Evolutionary conservation across 768 basidiomycete species (phyloP).

Genomic region (Paxillus ammoniavirescens): DNA sequence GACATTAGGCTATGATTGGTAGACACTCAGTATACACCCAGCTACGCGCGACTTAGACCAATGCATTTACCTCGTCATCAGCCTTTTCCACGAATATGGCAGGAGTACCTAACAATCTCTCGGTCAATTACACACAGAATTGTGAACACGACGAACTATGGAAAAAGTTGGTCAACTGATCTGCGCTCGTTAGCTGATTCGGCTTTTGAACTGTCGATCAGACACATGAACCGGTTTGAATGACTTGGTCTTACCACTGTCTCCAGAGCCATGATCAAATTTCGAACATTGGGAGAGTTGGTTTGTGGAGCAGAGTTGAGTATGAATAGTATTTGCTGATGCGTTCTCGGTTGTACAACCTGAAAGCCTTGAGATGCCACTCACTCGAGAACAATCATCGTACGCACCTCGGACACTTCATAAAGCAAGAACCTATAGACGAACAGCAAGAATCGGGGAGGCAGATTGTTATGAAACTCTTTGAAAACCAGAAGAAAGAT

Average conservation of each 20-base stretch:
- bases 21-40: constrained; percentile 6
- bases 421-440: constrained; percentile 64
- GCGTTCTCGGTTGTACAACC: constrained; percentile 64
- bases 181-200: constrained; percentile 48
- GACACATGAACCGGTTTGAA: constrained; percentile 13
- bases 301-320: constrained; percentile 46
- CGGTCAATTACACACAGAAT: background rate
- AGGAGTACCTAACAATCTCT: constrained; percentile 44
- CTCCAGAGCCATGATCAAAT: constrained; percentile 46
- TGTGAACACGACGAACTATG: constrained; percentile 22
- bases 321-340: constrained; percentile 45
- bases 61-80: constrained; percentile 47
- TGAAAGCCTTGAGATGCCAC: constrained; percentile 27
- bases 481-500: constrained; percentile 63
- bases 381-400: background rate
- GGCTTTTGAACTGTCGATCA: constrained; percentile 37
- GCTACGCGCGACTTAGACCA: constrained; percentile 1
- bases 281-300: constrained; percentile 40
- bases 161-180: constrained; percentile 66
- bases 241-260: constrained; percentile 31
- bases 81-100: constrained; percentile 58
- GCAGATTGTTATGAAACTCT: constrained; percentile 53
- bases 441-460: constrained; percentile 57
- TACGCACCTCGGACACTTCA: constrained; percentile 66
- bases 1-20: constrained; percentile 21